Evolutionary conservation across 345 rosid species (phyloP).

Genomic region (Acer negundo): DNA sequence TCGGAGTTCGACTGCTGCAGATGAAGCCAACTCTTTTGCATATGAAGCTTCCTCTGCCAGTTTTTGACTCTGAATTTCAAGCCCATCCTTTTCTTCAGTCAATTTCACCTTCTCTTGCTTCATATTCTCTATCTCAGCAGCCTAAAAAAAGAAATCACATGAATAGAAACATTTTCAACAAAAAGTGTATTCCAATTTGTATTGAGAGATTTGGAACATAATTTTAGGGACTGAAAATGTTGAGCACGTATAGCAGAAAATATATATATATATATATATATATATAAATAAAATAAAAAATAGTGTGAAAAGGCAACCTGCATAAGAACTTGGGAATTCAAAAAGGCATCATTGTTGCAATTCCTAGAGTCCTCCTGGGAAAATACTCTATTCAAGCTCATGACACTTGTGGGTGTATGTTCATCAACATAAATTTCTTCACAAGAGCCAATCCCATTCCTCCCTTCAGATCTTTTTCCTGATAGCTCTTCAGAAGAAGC

Average conservation of each 20-base stretch:
- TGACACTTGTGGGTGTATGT: slow-evolving; percentile 59
- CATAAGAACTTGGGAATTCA: slow-evolving; percentile 46
- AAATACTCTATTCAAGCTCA: slow-evolving; percentile 64
- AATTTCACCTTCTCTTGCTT: slow-evolving; percentile 52
- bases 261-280: no score
- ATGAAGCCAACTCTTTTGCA: slow-evolving; percentile 72
- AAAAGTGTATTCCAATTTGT: background rate
- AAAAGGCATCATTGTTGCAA: slow-evolving; percentile 33
- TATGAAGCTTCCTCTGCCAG: slow-evolving; percentile 69
- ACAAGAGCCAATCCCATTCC: slow-evolving; percentile 29
- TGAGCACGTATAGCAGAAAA: slow-evolving; percentile 11
- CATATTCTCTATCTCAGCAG: slow-evolving; percentile 56
- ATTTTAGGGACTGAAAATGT: slow-evolving; percentile 7
- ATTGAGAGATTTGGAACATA: background rate
- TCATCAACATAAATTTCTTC: slow-evolving; percentile 47
- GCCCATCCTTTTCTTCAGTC: slow-evolving; percentile 58
- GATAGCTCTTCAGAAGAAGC: slow-evolving; percentile 25
- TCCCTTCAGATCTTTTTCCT: slow-evolving; percentile 16
- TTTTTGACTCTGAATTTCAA: slow-evolving; percentile 52
- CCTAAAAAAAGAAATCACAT: slow-evolving; percentile 34
- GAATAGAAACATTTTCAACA: background rate
- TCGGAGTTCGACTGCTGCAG: slow-evolving; percentile 68
- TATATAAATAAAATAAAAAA: background rate
- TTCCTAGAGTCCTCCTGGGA: slow-evolving; percentile 63
- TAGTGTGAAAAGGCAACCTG: slow-evolving; percentile 38